Conservation (phyloP, 129 eudicot genomes). For the Centaurea solstitialis region DNA sequence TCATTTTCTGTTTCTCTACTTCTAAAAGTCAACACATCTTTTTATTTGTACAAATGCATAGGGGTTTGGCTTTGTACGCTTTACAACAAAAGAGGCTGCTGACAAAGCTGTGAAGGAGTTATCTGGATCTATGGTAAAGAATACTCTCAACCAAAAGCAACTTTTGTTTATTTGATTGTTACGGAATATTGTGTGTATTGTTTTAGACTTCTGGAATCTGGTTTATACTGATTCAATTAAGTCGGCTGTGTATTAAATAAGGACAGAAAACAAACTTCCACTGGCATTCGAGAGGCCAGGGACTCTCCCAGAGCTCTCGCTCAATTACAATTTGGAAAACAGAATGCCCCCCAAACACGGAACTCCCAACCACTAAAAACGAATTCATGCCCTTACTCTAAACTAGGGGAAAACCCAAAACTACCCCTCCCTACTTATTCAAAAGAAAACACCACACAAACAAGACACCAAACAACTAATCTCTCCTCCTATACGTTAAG, state of each 20-base stretch:
- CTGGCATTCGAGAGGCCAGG: background rate
- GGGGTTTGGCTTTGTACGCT: conserved; percentile 91
- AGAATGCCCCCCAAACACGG: background rate
- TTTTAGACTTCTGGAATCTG: background rate
- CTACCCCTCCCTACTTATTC: too few relatives aligned
- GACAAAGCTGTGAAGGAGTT: conserved; percentile 74
- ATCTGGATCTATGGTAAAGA: conserved; percentile 60
- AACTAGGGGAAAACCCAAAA: too few relatives aligned
- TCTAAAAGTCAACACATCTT: conserved; percentile 11
- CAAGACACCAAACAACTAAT: too few relatives aligned
- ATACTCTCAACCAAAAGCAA: conserved; percentile 13
- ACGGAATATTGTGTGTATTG: background rate
- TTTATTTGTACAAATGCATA: conserved; percentile 28
- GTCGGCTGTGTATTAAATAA: background rate
- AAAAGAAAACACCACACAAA: too few relatives aligned
- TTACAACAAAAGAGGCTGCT: conserved; percentile 79
- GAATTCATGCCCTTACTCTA: too few relatives aligned
- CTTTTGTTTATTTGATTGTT: conserved; percentile 3
- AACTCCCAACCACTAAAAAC: background rate
- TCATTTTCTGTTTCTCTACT: background rate
- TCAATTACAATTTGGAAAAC: background rate
- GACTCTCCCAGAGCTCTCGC: too few relatives aligned
- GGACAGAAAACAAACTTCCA: background rate
- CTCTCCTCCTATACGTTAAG: too few relatives aligned
- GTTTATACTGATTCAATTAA: background rate